Base-by-base conservation (phyloP, 2,329 filamentous ascomycete genomes). In the Clonostachys rhizophaga region DNA sequence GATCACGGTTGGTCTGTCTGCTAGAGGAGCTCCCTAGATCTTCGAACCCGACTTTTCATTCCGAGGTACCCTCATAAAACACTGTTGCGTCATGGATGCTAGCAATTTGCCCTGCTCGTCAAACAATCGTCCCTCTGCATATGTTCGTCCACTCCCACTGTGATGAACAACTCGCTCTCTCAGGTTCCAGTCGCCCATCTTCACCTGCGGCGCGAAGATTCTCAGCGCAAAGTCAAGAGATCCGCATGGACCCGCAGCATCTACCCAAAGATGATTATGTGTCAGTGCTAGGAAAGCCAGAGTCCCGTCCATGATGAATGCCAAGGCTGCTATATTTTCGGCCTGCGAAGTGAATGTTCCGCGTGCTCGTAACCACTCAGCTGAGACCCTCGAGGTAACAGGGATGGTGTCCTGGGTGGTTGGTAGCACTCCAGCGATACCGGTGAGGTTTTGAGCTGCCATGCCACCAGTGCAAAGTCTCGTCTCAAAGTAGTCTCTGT, bases 211-310 rank as follows among this genome's bases (percentile, higher is more conserved):
- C 2, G 55, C 57, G 49, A 74, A 71, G 7, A 74, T 52, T 1
- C 75, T 60, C 48, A 79, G 48, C 5, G 76, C 67, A 55, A 78
- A 78, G 51, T 79, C 75, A 16, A 78, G 53, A 9, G 65, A 70
- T 3, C 68, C 69, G 45, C 68, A 74, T 3, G 73, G 71, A 7
- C 52, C 64, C 0, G 62, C 62, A 39, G 78, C 72, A 3, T 70
- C 65, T 36, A 76, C 61, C 53, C 64, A 72, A 58, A 65, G 53
- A 10, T 71, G 62, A 43, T 58, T 64, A 45, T 74, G 72, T 1
- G 58, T 60, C 44, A 78, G 51, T 0, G 74, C 71, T 2, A 69
- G 35, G 36, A 77, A 76, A 0, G 70, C 57, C 5, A 77, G 52
- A 0, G 59, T 70, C 0, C 62, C 67, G 34, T 78, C 75, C 59